Conservation (phyloP, 495 filamentous ascomycete genomes). For the Hyaloscypha bicolor region DNA sequence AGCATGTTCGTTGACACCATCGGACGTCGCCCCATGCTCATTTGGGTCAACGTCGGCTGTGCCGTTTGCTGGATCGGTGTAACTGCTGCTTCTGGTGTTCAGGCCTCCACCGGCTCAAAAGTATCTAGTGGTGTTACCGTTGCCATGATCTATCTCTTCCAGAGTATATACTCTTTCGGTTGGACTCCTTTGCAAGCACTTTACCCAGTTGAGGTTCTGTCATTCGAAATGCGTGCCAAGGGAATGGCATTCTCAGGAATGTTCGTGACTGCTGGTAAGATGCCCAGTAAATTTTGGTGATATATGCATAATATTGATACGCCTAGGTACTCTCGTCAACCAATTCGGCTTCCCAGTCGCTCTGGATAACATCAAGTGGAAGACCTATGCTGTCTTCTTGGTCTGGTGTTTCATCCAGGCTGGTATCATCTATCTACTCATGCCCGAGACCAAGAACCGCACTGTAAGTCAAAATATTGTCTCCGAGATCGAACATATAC, state of each 20-base stretch:
- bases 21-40: conserved; percentile 61
- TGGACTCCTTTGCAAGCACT: conserved; percentile 64
- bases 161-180: conserved; percentile 61
- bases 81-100: conserved; percentile 49
- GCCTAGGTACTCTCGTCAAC: conserved; percentile 44
- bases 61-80: conserved; percentile 56
- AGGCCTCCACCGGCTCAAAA: conserved; percentile 49
- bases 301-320: neutral
- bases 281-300: neutral
- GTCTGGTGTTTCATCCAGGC: conserved; percentile 26
- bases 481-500: neutral
- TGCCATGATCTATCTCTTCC: conserved; percentile 65
- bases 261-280: conserved; percentile 21
- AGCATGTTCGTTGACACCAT: conserved; percentile 68
- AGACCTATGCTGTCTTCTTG: conserved; percentile 42
- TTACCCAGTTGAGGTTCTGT: conserved; percentile 65
- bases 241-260: conserved; percentile 55
- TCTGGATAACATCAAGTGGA: conserved; percentile 38
- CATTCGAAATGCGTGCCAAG: conserved; percentile 61
- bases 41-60: conserved; percentile 55
- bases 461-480: conserved; percentile 25
- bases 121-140: conserved; percentile 51
- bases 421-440: conserved; percentile 27
- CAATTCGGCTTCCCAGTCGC: conserved; percentile 42
- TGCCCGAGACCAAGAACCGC: conserved; percentile 34